phyloP scores from a whole-genome alignment of 805 yeast species.

The Suhomyces vadensis region DNA sequence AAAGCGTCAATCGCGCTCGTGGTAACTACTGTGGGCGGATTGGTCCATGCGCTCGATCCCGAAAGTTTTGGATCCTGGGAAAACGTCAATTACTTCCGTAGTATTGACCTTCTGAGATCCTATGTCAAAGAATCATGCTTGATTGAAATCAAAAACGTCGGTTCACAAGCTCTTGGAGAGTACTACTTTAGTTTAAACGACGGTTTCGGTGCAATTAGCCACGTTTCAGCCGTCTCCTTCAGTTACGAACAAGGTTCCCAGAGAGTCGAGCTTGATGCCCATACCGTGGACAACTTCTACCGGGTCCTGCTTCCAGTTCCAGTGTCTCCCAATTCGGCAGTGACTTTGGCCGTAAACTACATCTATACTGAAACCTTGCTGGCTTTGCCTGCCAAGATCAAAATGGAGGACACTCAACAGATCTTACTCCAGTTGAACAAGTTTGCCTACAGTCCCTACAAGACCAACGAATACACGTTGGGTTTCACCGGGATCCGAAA shows the following conservation, averaged over 20 bases:
- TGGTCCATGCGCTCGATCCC: slow-evolving; percentile 4
- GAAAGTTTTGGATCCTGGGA: slow-evolving; percentile 41
- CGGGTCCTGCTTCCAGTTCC: slow-evolving; percentile 60
- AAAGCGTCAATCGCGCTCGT: slow-evolving; percentile 3
- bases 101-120: slow-evolving; percentile 63
- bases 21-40: neutral
- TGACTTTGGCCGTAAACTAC: slow-evolving; percentile 49
- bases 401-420: slow-evolving; percentile 60
- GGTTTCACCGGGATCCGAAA: slow-evolving; percentile 45
- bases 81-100: slow-evolving; percentile 56
- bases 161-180: slow-evolving; percentile 48
- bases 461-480: slow-evolving; percentile 49
- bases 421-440: slow-evolving; percentile 55
- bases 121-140: slow-evolving; percentile 63
- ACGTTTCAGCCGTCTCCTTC: slow-evolving; percentile 47
- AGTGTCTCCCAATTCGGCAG: slow-evolving; percentile 59
- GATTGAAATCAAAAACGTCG: slow-evolving; percentile 62
- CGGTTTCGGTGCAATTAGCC: slow-evolving; percentile 46
- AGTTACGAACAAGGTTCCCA: slow-evolving; percentile 22
- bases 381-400: slow-evolving; percentile 67
- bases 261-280: slow-evolving; percentile 26
- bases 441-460: slow-evolving; percentile 62
- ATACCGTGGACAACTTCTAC: slow-evolving; percentile 29
- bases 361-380: slow-evolving; percentile 47
- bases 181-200: slow-evolving; percentile 59